Conservation (phyloP, 129 eudicot genomes). For the Sambucus nigra region DNA sequence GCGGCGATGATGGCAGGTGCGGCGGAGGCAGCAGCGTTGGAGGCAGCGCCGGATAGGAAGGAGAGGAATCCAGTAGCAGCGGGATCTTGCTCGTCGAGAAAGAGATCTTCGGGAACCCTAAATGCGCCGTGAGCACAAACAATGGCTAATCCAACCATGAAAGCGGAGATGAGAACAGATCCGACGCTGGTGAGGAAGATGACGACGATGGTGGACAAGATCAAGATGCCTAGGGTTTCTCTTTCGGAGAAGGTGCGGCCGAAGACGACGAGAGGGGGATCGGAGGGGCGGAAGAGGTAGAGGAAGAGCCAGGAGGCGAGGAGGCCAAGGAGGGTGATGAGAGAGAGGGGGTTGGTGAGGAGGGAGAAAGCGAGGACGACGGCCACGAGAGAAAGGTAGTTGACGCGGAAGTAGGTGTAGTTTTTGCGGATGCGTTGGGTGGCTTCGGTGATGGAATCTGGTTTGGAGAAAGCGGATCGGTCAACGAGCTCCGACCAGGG, state of each 20-base stretch:
- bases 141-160: conserved; percentile 31
- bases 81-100: conserved; percentile 39
- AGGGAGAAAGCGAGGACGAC: conserved; percentile 36
- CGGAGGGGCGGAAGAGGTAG: conserved; percentile 46
- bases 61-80: conserved; percentile 33
- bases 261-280: conserved; percentile 30
- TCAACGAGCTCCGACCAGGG: conserved; percentile 57
- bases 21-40: conserved; percentile 3
- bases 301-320: conserved; percentile 47
- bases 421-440: conserved; percentile 47
- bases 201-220: conserved; percentile 22
- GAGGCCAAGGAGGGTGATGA: conserved; percentile 36
- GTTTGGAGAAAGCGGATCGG: conserved; percentile 57
- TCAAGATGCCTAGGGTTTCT: conserved; percentile 31
- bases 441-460: conserved; percentile 48
- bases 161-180: conserved; percentile 40
- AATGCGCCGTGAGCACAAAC: conserved; percentile 39
- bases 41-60: conserved; percentile 23
- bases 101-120: conserved; percentile 46
- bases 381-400: conserved; percentile 35
- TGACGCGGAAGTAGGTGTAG: conserved; percentile 42
- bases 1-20: conserved; percentile 24
- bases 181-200: conserved; percentile 50
- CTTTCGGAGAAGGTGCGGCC: conserved; percentile 38
- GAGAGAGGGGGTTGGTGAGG: conserved; percentile 41